Percentiles rank a stretch among this genome's conserved stretches.
phyloP scores from a whole-genome alignment of 805 yeast species.

The Yarrowia sp. region DNA sequence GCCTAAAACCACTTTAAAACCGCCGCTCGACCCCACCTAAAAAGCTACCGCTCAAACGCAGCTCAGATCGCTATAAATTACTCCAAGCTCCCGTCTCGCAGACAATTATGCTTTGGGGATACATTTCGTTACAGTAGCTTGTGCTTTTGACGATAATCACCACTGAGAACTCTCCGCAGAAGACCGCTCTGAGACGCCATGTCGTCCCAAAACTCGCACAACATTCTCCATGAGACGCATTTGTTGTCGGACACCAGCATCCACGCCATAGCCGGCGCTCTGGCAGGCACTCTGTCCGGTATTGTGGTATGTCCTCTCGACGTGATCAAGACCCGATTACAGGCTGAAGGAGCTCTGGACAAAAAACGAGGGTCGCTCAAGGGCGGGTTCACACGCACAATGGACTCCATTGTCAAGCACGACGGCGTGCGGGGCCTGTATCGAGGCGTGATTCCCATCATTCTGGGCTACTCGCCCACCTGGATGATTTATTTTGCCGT shows the following conservation, averaged over 20 bases:
- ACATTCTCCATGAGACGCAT: conserved; percentile 24
- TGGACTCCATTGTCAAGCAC: conserved; percentile 61
- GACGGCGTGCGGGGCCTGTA: conserved; percentile 85
- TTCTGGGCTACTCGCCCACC: conserved; percentile 91
- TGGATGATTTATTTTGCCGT: conserved; percentile 96
- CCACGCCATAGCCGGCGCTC: conserved; percentile 82
- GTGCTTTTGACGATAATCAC: background rate
- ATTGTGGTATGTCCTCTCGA: conserved; percentile 90
- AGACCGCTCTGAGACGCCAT: conserved; percentile 1
- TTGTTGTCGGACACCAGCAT: conserved; percentile 39
- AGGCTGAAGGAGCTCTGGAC: conserved; percentile 67
- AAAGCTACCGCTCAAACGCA: background rate
- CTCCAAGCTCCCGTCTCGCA: background rate
- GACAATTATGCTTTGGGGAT: background rate
- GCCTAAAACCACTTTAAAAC: background rate
- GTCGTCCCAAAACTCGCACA: conserved; percentile 26
- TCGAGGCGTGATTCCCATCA: conserved; percentile 87
- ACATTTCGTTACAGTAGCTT: background rate
- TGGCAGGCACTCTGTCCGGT: conserved; percentile 91
- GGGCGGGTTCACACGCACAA: conserved; percentile 47
- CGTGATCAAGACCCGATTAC: conserved; percentile 90
- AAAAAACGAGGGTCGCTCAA: conserved; percentile 14
- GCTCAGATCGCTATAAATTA: background rate
- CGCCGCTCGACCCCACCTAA: background rate
- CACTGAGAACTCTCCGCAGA: background rate